These are phyloP conservation scores for Colletotrichum nymphaeae DNA, from an alignment of 2,329 filamentous ascomycete genomes.

Conservation along the genomic window DNA sequence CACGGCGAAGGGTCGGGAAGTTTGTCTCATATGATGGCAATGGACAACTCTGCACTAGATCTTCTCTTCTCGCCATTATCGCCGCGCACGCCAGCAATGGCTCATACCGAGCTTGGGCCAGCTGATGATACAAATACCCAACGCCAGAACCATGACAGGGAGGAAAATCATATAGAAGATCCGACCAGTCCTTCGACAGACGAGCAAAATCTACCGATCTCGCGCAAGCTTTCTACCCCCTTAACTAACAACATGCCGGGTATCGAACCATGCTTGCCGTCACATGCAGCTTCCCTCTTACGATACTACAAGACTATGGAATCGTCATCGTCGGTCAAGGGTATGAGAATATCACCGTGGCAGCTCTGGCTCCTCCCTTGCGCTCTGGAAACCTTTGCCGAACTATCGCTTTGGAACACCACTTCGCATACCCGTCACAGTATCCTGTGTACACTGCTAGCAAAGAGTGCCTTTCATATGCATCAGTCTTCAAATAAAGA, in stretches of 20 bases:
- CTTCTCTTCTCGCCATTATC: not conserved
- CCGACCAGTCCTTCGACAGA: not conserved
- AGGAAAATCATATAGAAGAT: not conserved
- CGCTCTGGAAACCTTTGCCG: constrained; percentile 53
- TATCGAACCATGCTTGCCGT: constrained; percentile 10
- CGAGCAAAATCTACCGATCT: not conserved
- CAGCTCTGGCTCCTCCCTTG: constrained; percentile 55
- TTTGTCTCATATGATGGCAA: constrained; percentile 5
- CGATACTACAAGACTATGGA: constrained; percentile 46
- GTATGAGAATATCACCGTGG: constrained; percentile 55
- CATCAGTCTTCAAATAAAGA: constrained; percentile 36
- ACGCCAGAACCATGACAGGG: not conserved
- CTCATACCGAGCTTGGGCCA: not conserved
- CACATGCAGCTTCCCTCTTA: constrained; percentile 41
- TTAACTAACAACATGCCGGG: constrained; percentile 9
- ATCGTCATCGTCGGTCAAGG: constrained; percentile 41
- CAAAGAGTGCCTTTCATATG: constrained; percentile 56
- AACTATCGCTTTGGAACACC: constrained; percentile 52
- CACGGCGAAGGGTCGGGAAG: constrained; percentile 6
- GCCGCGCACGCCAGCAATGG: not conserved
- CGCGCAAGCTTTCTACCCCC: not conserved
- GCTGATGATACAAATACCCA: not conserved
- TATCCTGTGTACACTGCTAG: constrained; percentile 52
- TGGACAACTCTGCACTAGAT: constrained; percentile 8
- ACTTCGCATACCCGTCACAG: constrained; percentile 50